Percentiles rank a stretch among this genome's conserved stretches.
Evolutionary conservation across 176 grass and related monocot genomes (phyloP).

Genomic region (Cymbopogon citratus): DNA sequence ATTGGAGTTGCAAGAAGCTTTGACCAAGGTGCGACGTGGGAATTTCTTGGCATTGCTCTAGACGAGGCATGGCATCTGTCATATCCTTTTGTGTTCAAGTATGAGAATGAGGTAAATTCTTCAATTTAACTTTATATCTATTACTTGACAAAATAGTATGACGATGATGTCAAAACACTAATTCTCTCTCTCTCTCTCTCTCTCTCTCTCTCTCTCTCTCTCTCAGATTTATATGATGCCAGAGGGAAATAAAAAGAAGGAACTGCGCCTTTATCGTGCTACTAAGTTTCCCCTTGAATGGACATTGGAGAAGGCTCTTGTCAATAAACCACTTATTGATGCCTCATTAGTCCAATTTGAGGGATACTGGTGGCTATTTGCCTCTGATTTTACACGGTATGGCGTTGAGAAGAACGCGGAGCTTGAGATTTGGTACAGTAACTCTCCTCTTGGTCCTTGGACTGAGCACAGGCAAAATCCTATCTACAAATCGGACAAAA

Average conservation of each 20-base stretch:
- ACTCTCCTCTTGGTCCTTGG: conserved; percentile 86
- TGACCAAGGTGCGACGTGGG: conserved; percentile 87
- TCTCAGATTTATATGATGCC: conserved; percentile 98
- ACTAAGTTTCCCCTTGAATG: conserved; percentile 88
- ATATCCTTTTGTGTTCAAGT: conserved; percentile 96
- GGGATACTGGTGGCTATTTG: conserved; percentile 77
- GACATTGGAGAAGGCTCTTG: conserved; percentile 89
- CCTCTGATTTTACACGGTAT: conserved; percentile 79
- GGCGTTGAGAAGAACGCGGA: conserved; percentile 96
- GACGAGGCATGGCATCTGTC: conserved; percentile 91
- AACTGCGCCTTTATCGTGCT: conserved; percentile 88
- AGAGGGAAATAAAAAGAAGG: conserved; percentile 86
- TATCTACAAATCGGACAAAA: conserved; percentile 88
- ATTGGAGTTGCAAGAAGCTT: conserved; percentile 93
- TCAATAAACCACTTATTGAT: conserved; percentile 81
- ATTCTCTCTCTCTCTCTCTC: conserved; percentile 22
- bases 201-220: background rate
- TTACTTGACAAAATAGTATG: background rate
- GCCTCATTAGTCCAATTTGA: conserved; percentile 70
- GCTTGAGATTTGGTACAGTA: conserved; percentile 97
- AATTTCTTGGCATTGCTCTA: conserved; percentile 95
- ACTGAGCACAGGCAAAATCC: conserved; percentile 85
- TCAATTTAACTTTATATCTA: conserved; percentile 12
- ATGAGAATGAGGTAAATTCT: conserved; percentile 71
- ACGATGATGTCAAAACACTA: background rate